A percentile compares a stretch with the other conserved stretches of the same genome.
Conservation (phyloP, 176 grass and related monocot genomes). For the Pontederia paniculata region DNA sequence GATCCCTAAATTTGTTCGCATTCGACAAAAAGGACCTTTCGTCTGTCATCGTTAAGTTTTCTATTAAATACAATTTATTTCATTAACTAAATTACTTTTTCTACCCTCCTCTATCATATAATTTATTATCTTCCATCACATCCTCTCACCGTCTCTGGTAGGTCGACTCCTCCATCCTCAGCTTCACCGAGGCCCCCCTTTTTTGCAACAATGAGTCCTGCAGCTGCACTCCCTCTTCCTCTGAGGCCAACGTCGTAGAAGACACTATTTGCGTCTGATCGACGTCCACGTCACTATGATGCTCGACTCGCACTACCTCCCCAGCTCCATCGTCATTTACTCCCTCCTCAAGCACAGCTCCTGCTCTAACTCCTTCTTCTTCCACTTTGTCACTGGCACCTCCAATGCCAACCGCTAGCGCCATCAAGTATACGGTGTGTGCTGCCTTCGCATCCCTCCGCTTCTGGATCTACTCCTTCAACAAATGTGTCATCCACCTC, state of each 20-base stretch:
- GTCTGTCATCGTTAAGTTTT: too few relatives aligned
- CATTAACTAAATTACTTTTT: too few relatives aligned
- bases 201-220: constrained; percentile 69
- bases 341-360: constrained; percentile 81
- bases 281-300: constrained; percentile 89
- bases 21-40: too few relatives aligned
- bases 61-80: too few relatives aligned
- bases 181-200: constrained; percentile 73
- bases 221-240: too few relatives aligned
- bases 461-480: constrained; percentile 62
- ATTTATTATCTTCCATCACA: too few relatives aligned
- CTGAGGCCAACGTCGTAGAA: neutral
- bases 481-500: too few relatives aligned
- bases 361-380: constrained; percentile 81
- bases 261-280: constrained; percentile 44
- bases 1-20: too few relatives aligned
- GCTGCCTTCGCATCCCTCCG: constrained; percentile 57
- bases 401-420: constrained; percentile 7
- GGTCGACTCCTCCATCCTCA: neutral
- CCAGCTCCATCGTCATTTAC: constrained; percentile 75
- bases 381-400: constrained; percentile 58
- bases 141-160: too few relatives aligned
- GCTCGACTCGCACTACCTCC: constrained; percentile 87
- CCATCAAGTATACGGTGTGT: neutral
- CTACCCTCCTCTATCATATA: too few relatives aligned